Evolutionary conservation across 805 yeast genomes (phyloP), one percentile per base, ranked within the genome.

Genomic region (Monosporozyma yasuniensis): DNA sequence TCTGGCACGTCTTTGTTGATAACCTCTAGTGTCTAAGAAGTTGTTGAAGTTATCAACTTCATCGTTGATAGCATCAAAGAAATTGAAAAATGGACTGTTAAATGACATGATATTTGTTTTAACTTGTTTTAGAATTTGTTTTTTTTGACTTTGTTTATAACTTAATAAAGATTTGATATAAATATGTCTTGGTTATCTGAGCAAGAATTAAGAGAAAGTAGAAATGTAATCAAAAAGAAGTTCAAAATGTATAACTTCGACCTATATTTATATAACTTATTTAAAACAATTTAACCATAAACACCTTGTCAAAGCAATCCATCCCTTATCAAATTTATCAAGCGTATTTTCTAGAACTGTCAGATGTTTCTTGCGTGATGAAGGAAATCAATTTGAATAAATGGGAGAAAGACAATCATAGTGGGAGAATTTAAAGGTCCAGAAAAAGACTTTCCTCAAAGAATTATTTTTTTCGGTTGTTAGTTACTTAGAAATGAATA

Each of bases 61-160:
- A 37, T 66, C 66, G 58, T 66, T 68, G 55, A 73, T 69, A 55
- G 64, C 62, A 52, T 73, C 75, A 51, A 72, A 72, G 57, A 73
- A 72, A 52, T 63, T 65, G 64, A 66, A 71, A 57, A 72, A 72
- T 65, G 76, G 76, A 47, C 71, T 64, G 62, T 65, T 63, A 53
- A 60, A 66, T 38, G 70, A 60, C 70, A 66, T 67, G 23, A 28
- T 43, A 25, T n/a, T 12, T 14, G 21, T 10, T 46, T 47, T 30
- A 16, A 6, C 11, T 35, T 35, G 39, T 6, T 35, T 32, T 12
- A 14, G 9, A 11, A 10, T 28, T 28, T 28, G n/a, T n/a, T 25
- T 32, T 32, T 4, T 32, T 32, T 32, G 35, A 32, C 16, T 14
- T 32, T 32, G 35, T 32, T 32, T 32, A 35, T 18, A 35, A 35